Evolutionary conservation across 2,329 filamentous ascomycete species (phyloP), one percentile per base, ranked within the genome.

Genomic region (Colletotrichum sp.): DNA sequence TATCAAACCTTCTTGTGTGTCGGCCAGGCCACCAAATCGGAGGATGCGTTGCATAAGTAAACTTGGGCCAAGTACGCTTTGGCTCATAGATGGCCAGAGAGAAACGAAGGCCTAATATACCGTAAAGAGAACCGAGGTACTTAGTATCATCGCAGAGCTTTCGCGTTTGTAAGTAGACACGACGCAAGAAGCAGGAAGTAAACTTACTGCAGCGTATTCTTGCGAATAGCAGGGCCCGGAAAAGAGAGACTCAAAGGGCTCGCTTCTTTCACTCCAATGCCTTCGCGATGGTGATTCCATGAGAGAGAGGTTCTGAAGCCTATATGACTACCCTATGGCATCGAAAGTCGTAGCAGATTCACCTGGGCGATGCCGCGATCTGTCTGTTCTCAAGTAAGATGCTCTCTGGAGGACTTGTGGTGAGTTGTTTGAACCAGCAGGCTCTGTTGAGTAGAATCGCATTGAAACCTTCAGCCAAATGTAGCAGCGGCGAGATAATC

Each of bases 401-500:
- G 16, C 0, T 39, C 15, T 39, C 15, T 39, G 36, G 15, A 39
- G 8, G 36, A 39, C 0, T 10, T 44, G 39, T 44, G 39, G 9
- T n/a, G 8, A 44, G 0, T 6, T 44, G 0, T 44, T 0, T 44
- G 39, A n/a, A n/a, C 39, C 39, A 0, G 8, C 18, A 44, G 39
- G 18, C 18, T 44, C 39, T n/a, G 4, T 9, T 44, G 9, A 44
- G 18, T n/a, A 6, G 39, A n/a, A 49, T 49, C 39, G 9, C 39
- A n/a, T n/a, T 12, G 39, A 49, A n/a, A 7, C 6, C 9, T 6
- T 1, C 39, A 49, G 39, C 18, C 39, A 49, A 12, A 0, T n/a
- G 18, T 49, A 3, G 39, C 39, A 0, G 9, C 18, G 18, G 9
- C 2, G 6, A 12, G 0, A 6, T 0, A 12, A 6, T n/a, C 3